Conservation (phyloP, 2,329 filamentous ascomycete species). For the Colletotrichum nymphaeae region DNA sequence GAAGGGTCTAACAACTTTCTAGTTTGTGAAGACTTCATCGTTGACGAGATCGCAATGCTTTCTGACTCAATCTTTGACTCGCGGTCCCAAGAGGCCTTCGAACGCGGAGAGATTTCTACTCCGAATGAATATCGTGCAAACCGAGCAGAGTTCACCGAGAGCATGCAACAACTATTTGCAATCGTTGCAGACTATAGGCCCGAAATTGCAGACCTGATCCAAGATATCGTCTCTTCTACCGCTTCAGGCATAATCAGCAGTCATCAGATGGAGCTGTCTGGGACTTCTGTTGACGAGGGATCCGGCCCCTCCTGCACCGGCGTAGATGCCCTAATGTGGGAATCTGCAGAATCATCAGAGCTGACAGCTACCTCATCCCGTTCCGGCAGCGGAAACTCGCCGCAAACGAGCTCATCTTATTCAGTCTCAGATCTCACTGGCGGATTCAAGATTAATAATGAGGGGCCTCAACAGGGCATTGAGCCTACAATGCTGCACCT, state of each 20-base stretch:
- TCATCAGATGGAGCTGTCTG: not conserved
- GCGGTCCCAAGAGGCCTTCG: not conserved
- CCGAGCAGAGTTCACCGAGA: not conserved
- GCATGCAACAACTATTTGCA: not conserved
- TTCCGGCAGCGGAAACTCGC: too few species aligned
- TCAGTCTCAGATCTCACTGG: not conserved
- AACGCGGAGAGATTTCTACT: not conserved
- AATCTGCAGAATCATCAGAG: not conserved
- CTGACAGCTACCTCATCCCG: not conserved
- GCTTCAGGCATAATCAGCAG: not conserved
- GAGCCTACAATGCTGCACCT: too few species aligned
- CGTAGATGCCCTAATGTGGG: not conserved
- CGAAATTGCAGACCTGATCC: not conserved
- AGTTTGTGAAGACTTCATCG: not conserved
- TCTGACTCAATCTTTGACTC: not conserved
- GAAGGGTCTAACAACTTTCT: not conserved
- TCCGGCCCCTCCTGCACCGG: not conserved
- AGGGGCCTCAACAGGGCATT: not conserved
- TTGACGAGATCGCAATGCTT: not conserved
- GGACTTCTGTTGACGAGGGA: not conserved
- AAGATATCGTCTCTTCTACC: not conserved
- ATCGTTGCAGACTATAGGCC: not conserved
- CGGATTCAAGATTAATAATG: not conserved
- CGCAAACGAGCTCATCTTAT: too few species aligned
- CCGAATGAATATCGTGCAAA: not conserved